These are phyloP conservation scores for Vigna hirtella DNA, from an alignment of 306 rosid species.

Conservation along the genomic window DNA sequence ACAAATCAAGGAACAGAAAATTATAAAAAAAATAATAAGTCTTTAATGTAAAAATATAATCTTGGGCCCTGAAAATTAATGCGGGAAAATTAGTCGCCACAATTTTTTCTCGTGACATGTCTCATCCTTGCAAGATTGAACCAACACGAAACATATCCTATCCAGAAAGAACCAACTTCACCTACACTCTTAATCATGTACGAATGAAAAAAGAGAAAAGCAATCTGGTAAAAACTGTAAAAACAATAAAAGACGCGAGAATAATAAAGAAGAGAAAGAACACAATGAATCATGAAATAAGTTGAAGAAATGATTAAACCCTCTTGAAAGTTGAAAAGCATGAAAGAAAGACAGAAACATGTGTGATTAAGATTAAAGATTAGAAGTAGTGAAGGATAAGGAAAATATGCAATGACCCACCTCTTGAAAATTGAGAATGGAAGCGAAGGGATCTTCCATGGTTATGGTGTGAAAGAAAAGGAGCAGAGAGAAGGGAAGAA, in stretches of 20 bases:
- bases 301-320: slow-evolving; percentile 1
- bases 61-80: slow-evolving; percentile 35
- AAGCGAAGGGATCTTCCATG: slow-evolving; percentile 64
- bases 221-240: neutral
- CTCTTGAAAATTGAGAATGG: slow-evolving; percentile 61
- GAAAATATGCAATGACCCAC: slow-evolving; percentile 52
- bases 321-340: neutral
- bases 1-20: slow-evolving; percentile 12
- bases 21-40: neutral
- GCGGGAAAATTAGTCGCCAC: slow-evolving; percentile 31
- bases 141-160: neutral
- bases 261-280: neutral
- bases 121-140: slow-evolving; percentile 32
- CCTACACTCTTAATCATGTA: neutral
- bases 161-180: neutral
- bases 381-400: neutral
- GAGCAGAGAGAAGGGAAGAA: slow-evolving; percentile 19
- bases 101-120: slow-evolving; percentile 1
- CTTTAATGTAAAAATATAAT: slow-evolving; percentile 7
- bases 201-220: neutral
- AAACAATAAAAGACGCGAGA: neutral
- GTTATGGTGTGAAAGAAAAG: slow-evolving; percentile 5
- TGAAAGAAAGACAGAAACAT: slow-evolving; percentile 22
- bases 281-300: neutral
- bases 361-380: neutral